Evolutionary conservation across 2,329 filamentous ascomycete genomes (phyloP), one percentile per base, ranked within the genome.

Genomic region (Fusarium paranaense): DNA sequence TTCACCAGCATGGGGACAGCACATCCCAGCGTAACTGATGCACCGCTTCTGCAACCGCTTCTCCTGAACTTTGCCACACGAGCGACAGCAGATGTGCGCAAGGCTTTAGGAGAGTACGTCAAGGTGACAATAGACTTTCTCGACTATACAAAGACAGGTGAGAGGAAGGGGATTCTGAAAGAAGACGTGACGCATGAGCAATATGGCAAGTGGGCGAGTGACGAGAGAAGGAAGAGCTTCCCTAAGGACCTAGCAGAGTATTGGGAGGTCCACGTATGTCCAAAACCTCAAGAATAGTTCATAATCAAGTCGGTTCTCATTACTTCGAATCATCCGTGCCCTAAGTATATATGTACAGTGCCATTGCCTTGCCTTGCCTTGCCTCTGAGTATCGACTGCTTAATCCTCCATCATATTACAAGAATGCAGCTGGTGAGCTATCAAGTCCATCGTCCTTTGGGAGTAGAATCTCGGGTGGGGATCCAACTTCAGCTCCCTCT

Each of bases 11-110:
- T 89, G 1, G 86, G 87, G 35, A 90, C 88, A 0, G 83, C 90
- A 0, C 91, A 93, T 75, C 90, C 91, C 0, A 90, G 87, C 11
- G 89, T 92, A 22, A 92, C 91, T 0, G 91, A 93, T 76, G 91
- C 91, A 18, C 90, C 91, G 0, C 83, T 93, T 4, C 86, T 93
- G 9, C 87, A 92, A 69, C 91, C 91, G 0, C 81, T 87, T 60
- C 82, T 93, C 32, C 83, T 93, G 52, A 86, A 88, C 65, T 88
- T 89, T 83, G 89, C 89, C 0, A 92, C 91, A 0, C 90, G 90
- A 0, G 88, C 91, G 0, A 87, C 84, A 1, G 86, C 92, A n/a
- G 83, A 90, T 63, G 87, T 87, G 1, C 84, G 83, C 50, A 85
- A 89, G 66, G 91, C 89, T 1, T 78, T 93, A 47, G 79, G 83